Percentiles rank a stretch among this genome's conserved stretches.
Evolutionary conservation across 441 rosid genomes (phyloP).

Genomic region (Syzygium malaccense): DNA sequence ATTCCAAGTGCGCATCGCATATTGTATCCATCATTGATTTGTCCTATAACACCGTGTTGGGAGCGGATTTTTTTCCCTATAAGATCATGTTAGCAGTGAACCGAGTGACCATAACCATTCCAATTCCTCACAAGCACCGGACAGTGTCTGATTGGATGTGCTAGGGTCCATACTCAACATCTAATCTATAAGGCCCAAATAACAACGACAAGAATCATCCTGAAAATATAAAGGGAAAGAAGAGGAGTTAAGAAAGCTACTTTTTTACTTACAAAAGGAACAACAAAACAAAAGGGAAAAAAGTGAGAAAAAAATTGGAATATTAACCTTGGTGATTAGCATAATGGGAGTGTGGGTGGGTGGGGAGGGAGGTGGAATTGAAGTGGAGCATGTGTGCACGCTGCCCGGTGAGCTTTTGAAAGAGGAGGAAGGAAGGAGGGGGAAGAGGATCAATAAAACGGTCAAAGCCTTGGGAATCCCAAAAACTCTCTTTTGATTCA

Average conservation of each 20-base stretch:
- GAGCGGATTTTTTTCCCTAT: neutral
- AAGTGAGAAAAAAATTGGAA: neutral
- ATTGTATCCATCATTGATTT: neutral
- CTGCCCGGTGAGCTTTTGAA: neutral
- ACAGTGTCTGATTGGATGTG: neutral
- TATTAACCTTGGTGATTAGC: neutral
- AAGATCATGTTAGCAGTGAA: neutral
- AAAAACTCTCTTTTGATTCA: neutral
- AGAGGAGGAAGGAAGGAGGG: neutral
- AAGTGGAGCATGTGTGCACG: neutral
- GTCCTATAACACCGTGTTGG: neutral
- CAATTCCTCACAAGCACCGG: neutral
- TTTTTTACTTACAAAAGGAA: neutral
- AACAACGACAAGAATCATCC: neutral
- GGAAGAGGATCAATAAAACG: neutral
- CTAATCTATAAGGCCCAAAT: neutral
- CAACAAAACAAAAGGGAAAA: neutral
- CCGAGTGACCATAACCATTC: neutral
- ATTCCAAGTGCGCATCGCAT: neutral
- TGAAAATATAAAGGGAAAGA: neutral
- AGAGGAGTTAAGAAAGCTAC: neutral
- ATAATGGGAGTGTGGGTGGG: neutral
- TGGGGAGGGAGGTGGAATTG: neutral
- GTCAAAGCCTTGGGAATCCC: neutral
- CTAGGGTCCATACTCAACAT: neutral